Conservation (phyloP, 805 yeast species). For the Lipomyces kockii region DNA sequence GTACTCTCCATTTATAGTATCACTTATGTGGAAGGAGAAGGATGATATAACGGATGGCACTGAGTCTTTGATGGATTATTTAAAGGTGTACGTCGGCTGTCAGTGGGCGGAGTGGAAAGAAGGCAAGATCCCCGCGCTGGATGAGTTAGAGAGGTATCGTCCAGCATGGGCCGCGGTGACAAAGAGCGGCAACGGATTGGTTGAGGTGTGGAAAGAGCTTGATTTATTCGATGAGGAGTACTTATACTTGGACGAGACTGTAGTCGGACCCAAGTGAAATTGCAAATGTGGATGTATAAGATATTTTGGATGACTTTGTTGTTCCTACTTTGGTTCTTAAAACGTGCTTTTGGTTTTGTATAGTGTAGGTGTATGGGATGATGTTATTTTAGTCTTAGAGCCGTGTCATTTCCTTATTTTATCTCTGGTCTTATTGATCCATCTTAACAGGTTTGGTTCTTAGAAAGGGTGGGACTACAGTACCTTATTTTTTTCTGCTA, state of each 20-base stretch:
- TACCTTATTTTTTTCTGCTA: background rate
- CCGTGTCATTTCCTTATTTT: background rate
- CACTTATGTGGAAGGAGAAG: constrained; percentile 36
- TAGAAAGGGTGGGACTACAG: background rate
- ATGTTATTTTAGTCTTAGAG: background rate
- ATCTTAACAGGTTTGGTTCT: background rate
- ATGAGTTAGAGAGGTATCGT: constrained; percentile 68
- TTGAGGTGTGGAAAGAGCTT: constrained; percentile 58
- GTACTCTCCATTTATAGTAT: constrained; percentile 31
- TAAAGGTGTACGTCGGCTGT: constrained; percentile 68
- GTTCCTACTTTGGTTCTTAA: background rate
- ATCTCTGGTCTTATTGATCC: background rate
- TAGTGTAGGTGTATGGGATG: constrained; percentile 1
- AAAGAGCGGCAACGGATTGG: constrained; percentile 67
- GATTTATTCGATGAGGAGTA: constrained; percentile 45
- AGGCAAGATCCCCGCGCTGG: constrained; percentile 68
- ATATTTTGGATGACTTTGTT: background rate
- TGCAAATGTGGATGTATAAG: background rate
- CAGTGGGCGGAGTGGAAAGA: constrained; percentile 76
- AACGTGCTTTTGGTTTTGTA: background rate
- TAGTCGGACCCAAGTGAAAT: background rate
- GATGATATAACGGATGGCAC: constrained; percentile 39
- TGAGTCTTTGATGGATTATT: constrained; percentile 40
- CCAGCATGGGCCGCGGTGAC: constrained; percentile 70
- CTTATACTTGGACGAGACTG: background rate